A percentile compares a stretch with the other conserved stretches of the same genome.
phyloP scores from a whole-genome alignment of 306 rosid species.

The Lathyrus tuberosus region DNA sequence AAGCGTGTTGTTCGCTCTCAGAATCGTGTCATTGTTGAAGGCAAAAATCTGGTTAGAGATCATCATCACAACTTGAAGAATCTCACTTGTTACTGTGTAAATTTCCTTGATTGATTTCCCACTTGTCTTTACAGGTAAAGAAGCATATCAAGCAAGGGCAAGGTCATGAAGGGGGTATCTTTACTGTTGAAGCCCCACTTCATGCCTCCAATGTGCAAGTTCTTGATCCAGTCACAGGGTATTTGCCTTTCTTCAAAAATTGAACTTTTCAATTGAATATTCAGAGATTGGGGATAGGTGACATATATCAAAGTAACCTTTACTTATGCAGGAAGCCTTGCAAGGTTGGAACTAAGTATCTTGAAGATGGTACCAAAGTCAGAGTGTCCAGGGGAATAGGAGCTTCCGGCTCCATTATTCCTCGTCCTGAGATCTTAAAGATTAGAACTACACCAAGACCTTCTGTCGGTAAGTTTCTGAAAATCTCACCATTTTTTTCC shows the following conservation, averaged over 20 bases:
- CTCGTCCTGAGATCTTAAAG: conserved; percentile 90
- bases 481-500: conserved; percentile 3
- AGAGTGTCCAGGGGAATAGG: conserved; percentile 87
- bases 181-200: conserved; percentile 89
- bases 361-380: conserved; percentile 76
- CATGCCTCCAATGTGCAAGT: conserved; percentile 92
- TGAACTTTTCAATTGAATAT: not conserved
- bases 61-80: not conserved
- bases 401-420: conserved; percentile 81
- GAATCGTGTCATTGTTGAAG: conserved; percentile 92
- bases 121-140: conserved; percentile 58
- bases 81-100: too few species aligned
- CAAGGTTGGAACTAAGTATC: conserved; percentile 80
- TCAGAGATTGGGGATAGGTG: conserved; percentile 26
- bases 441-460: conserved; percentile 89
- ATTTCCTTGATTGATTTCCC: too few species aligned
- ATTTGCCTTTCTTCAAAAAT: conserved; percentile 14
- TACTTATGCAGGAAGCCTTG: conserved; percentile 73
- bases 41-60: conserved; percentile 83
- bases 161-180: conserved; percentile 99
- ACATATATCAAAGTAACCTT: conserved; percentile 5
- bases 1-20: conserved; percentile 91
- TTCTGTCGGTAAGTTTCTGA: conserved; percentile 57
- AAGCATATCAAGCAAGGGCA: conserved; percentile 97
- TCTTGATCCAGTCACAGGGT: conserved; percentile 87